phyloP scores from a whole-genome alignment of 2,329 filamentous ascomycete species.

The Colletotrichum somersetense region DNA sequence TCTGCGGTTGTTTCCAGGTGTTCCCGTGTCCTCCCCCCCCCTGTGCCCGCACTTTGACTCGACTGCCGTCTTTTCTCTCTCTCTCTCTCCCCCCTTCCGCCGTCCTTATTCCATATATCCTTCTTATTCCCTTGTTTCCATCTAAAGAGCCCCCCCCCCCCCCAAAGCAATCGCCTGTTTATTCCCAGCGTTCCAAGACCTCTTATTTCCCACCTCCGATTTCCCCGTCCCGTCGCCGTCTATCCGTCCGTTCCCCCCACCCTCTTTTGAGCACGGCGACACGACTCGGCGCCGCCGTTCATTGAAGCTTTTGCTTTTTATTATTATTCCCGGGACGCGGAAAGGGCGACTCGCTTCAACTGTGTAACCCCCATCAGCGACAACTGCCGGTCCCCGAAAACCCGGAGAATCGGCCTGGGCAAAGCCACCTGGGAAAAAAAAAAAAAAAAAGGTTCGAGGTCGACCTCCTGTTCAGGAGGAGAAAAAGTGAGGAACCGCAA shows the following conservation, averaged over 20 bases:
- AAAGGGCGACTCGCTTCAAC: not conserved
- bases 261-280: slow-evolving; percentile 4
- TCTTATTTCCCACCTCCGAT: slow-evolving; percentile 6
- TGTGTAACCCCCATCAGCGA: slow-evolving; percentile 3
- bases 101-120: not conserved
- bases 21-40: too few species aligned
- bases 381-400: not conserved
- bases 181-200: slow-evolving; percentile 40
- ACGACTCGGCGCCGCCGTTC: slow-evolving; percentile 9
- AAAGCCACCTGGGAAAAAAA: too few species aligned
- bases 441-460: not conserved
- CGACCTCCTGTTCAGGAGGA: not conserved
- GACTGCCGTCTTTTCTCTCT: not conserved
- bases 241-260: too few species aligned
- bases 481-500: not conserved
- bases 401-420: not conserved
- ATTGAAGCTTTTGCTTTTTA: slow-evolving; percentile 2
- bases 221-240: not conserved
- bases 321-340: slow-evolving; percentile 32
- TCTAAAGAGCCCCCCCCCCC: not conserved
- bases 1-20: not conserved
- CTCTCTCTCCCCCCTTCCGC: too few species aligned
- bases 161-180: slow-evolving; percentile 39
- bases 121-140: slow-evolving; percentile 29
- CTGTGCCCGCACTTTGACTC: not conserved